Percentiles rank a stretch among this genome's conserved stretches.
Conservation (phyloP, 257 asterid genomes). For the Nyctanthes arbortristis region DNA sequence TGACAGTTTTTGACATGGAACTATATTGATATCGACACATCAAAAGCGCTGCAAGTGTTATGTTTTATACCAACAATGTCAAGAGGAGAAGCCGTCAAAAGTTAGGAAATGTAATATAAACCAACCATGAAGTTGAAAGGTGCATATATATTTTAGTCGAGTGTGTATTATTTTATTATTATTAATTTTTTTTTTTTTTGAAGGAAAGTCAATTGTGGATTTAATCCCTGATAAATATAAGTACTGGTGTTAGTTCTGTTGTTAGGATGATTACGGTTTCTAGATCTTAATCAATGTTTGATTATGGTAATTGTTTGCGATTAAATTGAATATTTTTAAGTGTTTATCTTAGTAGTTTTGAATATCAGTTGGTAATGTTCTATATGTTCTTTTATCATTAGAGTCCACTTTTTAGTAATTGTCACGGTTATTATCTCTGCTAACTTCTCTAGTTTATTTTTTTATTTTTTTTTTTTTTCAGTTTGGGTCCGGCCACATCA, state of each 20-base stretch:
- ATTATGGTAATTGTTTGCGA: background rate
- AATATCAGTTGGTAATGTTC: background rate
- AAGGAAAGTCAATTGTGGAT: too few relatives aligned
- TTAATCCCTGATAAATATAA: background rate
- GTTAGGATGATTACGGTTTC: background rate
- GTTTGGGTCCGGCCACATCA: conserved; percentile 46
- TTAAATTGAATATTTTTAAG: background rate
- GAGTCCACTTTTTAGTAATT: background rate
- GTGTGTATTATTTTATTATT: too few relatives aligned
- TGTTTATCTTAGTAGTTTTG: background rate
- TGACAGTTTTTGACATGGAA: too few relatives aligned
- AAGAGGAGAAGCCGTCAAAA: too few relatives aligned
- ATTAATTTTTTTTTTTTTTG: too few relatives aligned
- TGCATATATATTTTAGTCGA: too few relatives aligned
- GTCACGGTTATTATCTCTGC: background rate
- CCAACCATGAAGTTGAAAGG: too few relatives aligned
- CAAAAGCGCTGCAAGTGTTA: too few relatives aligned
- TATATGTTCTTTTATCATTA: background rate
- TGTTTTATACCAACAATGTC: too few relatives aligned
- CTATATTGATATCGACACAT: too few relatives aligned
- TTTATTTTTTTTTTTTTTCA: conserved; percentile 19
- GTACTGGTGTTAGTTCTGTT: background rate
- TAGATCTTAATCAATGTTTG: background rate
- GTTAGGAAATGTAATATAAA: too few relatives aligned
- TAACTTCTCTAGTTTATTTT: background rate